Conservation (phyloP, 2,329 filamentous ascomycete genomes). For the Diaporthe batatas region DNA sequence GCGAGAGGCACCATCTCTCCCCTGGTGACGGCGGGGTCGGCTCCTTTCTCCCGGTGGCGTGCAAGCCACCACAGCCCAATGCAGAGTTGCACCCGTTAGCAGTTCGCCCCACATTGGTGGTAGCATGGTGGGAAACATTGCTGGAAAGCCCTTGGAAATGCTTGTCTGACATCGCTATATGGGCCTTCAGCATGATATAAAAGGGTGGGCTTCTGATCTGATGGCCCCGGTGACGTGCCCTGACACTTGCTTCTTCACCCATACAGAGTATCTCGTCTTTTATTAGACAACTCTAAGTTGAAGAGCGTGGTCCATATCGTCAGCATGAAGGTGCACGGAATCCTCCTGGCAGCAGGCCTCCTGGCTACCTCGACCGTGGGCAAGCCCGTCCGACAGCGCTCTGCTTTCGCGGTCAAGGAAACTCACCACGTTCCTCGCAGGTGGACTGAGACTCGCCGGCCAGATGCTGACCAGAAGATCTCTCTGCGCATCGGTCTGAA, state of each 20-base stretch:
- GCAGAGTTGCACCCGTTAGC: neutral
- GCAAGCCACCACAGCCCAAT: neutral
- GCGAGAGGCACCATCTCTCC: neutral
- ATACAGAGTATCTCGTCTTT: neutral
- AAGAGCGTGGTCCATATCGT: neutral
- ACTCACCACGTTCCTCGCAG: constrained; percentile 63
- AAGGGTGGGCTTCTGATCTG: neutral
- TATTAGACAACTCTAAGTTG: too few relatives aligned
- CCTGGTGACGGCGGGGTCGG: constrained; percentile 12
- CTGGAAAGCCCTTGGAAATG: too few relatives aligned
- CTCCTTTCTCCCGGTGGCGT: neutral
- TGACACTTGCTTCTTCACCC: neutral
- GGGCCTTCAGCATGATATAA: neutral
- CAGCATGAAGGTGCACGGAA: constrained; percentile 36
- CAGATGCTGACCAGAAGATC: constrained; percentile 62
- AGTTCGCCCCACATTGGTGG: neutral
- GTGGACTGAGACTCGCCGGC: constrained; percentile 63
- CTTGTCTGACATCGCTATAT: neutral
- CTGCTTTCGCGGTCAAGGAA: constrained; percentile 62
- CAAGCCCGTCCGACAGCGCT: constrained; percentile 40
- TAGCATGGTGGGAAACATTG: neutral
- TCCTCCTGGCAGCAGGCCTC: constrained; percentile 35
- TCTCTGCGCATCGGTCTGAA: constrained; percentile 70
- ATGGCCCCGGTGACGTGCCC: neutral
- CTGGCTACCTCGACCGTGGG: constrained; percentile 28